Conservation (phyloP, 176 grass and related monocot species). For the Bolboschoenus planiculmis region DNA sequence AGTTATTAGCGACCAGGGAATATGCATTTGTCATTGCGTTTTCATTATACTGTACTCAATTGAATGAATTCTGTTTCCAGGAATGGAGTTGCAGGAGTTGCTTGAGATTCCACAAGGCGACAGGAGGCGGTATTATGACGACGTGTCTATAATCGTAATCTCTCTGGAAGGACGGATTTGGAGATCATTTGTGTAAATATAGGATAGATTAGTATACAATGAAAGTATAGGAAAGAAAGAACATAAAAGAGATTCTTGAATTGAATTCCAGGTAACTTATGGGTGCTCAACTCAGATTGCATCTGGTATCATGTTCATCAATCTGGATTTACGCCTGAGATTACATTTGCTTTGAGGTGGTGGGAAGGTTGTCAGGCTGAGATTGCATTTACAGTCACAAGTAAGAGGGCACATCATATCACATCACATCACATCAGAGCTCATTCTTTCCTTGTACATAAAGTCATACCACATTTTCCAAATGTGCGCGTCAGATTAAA, state of each 20-base stretch:
- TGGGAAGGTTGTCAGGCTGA: neutral
- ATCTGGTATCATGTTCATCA: neutral
- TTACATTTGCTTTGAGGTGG: neutral
- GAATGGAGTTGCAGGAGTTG: slow-evolving; percentile 91
- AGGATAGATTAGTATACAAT: slow-evolving; percentile 36
- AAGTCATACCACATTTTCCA: neutral
- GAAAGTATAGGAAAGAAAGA: slow-evolving; percentile 36
- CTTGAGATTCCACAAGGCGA: slow-evolving; percentile 89
- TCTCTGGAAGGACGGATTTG: slow-evolving; percentile 96
- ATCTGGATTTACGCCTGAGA: neutral
- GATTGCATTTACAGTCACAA: neutral
- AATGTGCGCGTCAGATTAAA: neutral
- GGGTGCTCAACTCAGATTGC: neutral
- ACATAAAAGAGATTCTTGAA: neutral
- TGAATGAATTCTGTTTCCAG: slow-evolving; percentile 25
- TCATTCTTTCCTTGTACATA: neutral
- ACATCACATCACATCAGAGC: neutral
- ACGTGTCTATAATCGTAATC: slow-evolving; percentile 87
- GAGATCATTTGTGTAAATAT: slow-evolving; percentile 93
- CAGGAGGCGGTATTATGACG: slow-evolving; percentile 79
- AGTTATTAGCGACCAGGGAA: neutral
- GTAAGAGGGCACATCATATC: neutral
- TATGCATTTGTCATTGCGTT: neutral
- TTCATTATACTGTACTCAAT: neutral
- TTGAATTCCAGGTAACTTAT: neutral